phyloP scores from a whole-genome alignment of 1,284 basidiomycete genomes.

The Sanghuangporus weigelae region DNA sequence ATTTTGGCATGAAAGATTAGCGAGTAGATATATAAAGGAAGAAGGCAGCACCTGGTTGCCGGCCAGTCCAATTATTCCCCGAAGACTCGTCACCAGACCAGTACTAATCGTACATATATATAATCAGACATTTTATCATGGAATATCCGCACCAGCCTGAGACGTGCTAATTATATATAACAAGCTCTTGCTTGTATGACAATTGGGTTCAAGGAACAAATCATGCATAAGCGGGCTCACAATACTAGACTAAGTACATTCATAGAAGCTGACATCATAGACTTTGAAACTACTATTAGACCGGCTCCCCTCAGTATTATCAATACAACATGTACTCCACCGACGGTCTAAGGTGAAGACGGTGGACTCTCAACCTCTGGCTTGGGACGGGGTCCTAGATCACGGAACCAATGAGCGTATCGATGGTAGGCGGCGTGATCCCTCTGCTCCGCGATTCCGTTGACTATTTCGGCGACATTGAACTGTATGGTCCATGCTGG shows the following conservation, averaged over 20 bases:
- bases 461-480: neutral
- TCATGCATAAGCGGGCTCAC: too few relatives aligned
- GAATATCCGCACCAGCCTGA: too few relatives aligned
- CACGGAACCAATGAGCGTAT: neutral
- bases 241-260: too few relatives aligned
- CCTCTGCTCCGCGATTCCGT: neutral
- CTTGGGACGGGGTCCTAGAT: neutral
- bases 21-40: slow-evolving; percentile 15
- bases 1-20: slow-evolving; percentile 3
- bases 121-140: slow-evolving; percentile 36
- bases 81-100: slow-evolving; percentile 33
- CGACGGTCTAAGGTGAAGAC: too few relatives aligned
- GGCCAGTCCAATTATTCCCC: slow-evolving; percentile 8
- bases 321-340: too few relatives aligned
- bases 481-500: neutral
- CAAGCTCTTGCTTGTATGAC: too few relatives aligned
- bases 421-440: neutral
- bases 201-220: too few relatives aligned
- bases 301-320: too few relatives aligned
- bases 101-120: slow-evolving; percentile 40
- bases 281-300: too few relatives aligned
- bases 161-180: too few relatives aligned
- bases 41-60: slow-evolving; percentile 2
- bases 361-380: neutral
- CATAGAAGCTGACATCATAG: too few relatives aligned